Percentiles rank a stretch among this genome's conserved stretches.
Evolutionary conservation across 2,329 filamentous ascomycete species (phyloP).

Genomic region (Kalmusia sp.): DNA sequence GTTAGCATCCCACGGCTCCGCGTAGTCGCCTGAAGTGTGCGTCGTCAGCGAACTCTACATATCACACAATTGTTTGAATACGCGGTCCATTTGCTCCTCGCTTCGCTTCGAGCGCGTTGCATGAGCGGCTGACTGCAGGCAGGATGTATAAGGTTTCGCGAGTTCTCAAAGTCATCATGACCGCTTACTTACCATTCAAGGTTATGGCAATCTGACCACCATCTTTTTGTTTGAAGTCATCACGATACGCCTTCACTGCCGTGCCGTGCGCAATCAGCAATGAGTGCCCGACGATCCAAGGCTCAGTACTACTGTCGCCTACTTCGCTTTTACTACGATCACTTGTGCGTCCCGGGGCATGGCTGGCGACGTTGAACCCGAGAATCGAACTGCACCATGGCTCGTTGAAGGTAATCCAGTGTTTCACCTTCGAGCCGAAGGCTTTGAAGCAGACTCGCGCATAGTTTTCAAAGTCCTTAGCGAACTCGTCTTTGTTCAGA

Average conservation of each 20-base stretch:
- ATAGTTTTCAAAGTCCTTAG: slow-evolving; percentile 80
- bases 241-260: slow-evolving; percentile 81
- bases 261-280: slow-evolving; percentile 79
- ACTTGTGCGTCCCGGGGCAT: slow-evolving; percentile 83
- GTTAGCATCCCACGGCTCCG: slow-evolving; percentile 42
- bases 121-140: slow-evolving; percentile 23
- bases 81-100: background rate
- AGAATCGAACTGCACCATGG: slow-evolving; percentile 85
- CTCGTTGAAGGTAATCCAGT: slow-evolving; percentile 93
- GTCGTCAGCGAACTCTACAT: slow-evolving; percentile 20
- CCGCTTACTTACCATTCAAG: slow-evolving; percentile 69
- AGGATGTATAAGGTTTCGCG: slow-evolving; percentile 24
- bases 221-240: slow-evolving; percentile 76
- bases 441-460: slow-evolving; percentile 77
- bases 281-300: slow-evolving; percentile 84
- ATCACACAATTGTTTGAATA: background rate
- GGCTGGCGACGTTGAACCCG: slow-evolving; percentile 78
- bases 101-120: slow-evolving; percentile 8
- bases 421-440: slow-evolving; percentile 76
- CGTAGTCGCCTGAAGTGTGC: slow-evolving; percentile 56
- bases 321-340: slow-evolving; percentile 73
- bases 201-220: slow-evolving; percentile 86
- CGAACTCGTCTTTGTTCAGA: slow-evolving; percentile 82
- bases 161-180: slow-evolving; percentile 14
- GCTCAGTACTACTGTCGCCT: slow-evolving; percentile 78